Percentiles rank a stretch among this genome's conserved stretches.
These are phyloP conservation scores for Mimosa pudica DNA, from an alignment of 306 rosid genomes.

Conservation along the genomic window DNA sequence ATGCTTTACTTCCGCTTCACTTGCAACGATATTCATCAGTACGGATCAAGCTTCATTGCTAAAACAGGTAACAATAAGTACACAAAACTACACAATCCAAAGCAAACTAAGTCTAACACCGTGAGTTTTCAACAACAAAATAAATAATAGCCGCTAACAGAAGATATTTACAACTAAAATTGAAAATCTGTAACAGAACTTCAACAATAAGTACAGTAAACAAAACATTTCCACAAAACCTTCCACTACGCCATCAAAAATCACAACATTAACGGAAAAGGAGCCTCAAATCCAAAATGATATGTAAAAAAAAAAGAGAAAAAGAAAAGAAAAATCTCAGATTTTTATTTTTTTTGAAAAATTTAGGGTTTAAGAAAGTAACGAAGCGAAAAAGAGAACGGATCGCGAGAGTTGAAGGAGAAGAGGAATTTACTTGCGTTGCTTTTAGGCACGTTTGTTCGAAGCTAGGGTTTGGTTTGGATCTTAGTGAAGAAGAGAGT, in stretches of 20 bases:
- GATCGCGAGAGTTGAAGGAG: conserved; percentile 40
- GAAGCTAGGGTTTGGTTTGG: conserved; percentile 56
- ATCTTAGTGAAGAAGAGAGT: conserved; percentile 55
- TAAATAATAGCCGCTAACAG: neutral
- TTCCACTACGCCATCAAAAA: conserved; percentile 6
- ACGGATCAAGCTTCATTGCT: neutral
- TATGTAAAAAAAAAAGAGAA: neutral
- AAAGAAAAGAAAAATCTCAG: neutral
- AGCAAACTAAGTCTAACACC: neutral
- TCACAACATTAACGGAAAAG: neutral
- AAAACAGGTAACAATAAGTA: neutral
- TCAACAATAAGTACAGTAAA: neutral
- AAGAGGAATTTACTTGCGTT: conserved; percentile 20
- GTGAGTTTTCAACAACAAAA: neutral
- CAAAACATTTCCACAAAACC: neutral
- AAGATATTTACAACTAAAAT: neutral
- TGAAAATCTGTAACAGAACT: neutral
- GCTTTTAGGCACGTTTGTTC: neutral
- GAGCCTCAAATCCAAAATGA: neutral
- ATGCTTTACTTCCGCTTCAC: neutral
- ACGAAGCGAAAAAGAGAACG: conserved; percentile 41
- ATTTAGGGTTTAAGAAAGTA: neutral
- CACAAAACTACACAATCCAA: neutral
- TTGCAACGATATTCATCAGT: neutral
- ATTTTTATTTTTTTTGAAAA: neutral